These are phyloP conservation scores for Backusella australiensis DNA, from an alignment of 192 early-diverging fungal genomes.

Conservation along the genomic window DNA sequence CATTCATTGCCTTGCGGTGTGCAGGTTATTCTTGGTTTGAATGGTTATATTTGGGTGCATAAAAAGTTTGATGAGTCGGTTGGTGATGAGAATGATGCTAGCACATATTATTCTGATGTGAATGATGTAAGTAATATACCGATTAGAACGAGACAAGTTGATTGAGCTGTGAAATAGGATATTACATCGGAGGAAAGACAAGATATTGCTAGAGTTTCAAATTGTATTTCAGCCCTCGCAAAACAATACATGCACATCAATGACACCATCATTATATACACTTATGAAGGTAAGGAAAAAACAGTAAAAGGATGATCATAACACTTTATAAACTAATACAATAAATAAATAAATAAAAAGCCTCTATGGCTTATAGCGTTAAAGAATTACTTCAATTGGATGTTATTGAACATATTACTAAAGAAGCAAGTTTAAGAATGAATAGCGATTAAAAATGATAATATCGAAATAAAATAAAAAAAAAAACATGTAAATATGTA, in stretches of 20 bases:
- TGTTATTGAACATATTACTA: slow-evolving; percentile 34
- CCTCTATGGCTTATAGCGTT: slow-evolving; percentile 33
- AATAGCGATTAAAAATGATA: background rate
- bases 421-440: slow-evolving; percentile 26
- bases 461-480: background rate
- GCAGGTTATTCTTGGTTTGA: slow-evolving; percentile 91
- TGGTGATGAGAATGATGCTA: slow-evolving; percentile 69
- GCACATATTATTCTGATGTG: slow-evolving; percentile 81
- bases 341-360: slow-evolving; percentile 10
- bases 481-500: background rate
- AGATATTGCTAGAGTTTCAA: slow-evolving; percentile 87
- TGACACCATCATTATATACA: slow-evolving; percentile 86
- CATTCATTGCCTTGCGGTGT: slow-evolving; percentile 88
- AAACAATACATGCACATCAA: slow-evolving; percentile 79
- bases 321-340: background rate
- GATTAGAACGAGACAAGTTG: too few species aligned
- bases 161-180: slow-evolving; percentile 1
- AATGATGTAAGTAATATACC: slow-evolving; percentile 67
- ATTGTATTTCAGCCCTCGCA: slow-evolving; percentile 82
- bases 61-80: slow-evolving; percentile 58
- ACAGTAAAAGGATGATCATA: background rate
- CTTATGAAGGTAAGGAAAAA: slow-evolving; percentile 68
- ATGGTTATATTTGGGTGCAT: slow-evolving; percentile 96
- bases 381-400: slow-evolving; percentile 33
- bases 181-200: slow-evolving; percentile 74